Percentiles rank a stretch among this genome's conserved stretches.
Evolutionary conservation across 352 stramenopile species (phyloP).

Genomic region (Phytophthora citricola): DNA sequence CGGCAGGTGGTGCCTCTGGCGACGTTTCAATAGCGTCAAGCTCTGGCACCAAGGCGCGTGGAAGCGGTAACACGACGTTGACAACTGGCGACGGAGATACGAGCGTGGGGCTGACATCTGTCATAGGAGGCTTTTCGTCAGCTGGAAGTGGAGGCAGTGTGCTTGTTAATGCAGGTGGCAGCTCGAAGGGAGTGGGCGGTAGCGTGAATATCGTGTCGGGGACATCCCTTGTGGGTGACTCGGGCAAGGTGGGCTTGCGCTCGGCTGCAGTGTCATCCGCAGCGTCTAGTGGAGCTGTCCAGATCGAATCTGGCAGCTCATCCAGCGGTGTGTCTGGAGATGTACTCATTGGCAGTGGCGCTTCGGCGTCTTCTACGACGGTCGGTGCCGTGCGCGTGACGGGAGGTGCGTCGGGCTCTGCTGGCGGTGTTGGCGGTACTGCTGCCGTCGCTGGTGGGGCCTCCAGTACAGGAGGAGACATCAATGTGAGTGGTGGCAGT

Average conservation of each 20-base stretch:
- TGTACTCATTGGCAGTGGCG: slow-evolving; percentile 23
- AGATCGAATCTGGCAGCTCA: slow-evolving; percentile 23
- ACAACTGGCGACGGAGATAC: slow-evolving; percentile 25
- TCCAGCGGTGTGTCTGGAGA: slow-evolving; percentile 19
- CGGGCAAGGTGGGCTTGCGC: slow-evolving; percentile 21
- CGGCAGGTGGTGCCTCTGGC: too few relatives aligned
- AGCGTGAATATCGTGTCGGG: slow-evolving; percentile 27
- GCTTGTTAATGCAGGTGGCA: slow-evolving; percentile 15
- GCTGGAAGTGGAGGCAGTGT: slow-evolving; percentile 18
- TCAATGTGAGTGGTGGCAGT: too few relatives aligned
- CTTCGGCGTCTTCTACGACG: background rate
- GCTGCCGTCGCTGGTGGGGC: too few relatives aligned
- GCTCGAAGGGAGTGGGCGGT: slow-evolving; percentile 16
- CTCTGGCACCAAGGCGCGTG: too few relatives aligned
- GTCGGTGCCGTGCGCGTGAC: too few relatives aligned
- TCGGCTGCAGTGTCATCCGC: slow-evolving; percentile 23
- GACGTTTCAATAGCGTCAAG: too few relatives aligned
- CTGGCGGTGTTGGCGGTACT: too few relatives aligned
- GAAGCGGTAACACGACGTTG: slow-evolving; percentile 15
- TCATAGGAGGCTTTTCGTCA: slow-evolving; percentile 24
- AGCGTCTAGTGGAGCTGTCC: slow-evolving; percentile 21
- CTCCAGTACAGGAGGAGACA: too few relatives aligned
- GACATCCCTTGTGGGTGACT: slow-evolving; percentile 16
- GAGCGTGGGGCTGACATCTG: slow-evolving; percentile 23
- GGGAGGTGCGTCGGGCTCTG: too few relatives aligned